phyloP scores from a whole-genome alignment of 202 grass and related monocot species.

The Tripidium arundinaceum region DNA sequence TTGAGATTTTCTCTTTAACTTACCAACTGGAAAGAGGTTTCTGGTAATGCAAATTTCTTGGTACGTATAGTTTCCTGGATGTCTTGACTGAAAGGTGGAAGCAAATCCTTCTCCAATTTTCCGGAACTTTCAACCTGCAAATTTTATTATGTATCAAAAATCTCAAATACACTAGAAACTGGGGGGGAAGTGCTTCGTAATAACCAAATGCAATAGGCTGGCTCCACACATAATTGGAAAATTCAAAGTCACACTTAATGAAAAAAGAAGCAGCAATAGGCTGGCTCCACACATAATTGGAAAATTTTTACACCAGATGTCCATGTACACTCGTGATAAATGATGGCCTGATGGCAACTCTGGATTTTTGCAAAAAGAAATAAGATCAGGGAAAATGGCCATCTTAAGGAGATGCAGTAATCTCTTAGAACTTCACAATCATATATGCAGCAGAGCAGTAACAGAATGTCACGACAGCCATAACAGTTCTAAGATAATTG shows the following conservation, averaged over 20 bases:
- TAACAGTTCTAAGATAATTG: background rate
- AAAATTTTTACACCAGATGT: background rate
- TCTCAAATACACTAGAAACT: constrained; percentile 19
- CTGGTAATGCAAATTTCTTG: constrained; percentile 35
- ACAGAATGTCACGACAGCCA: too few species aligned
- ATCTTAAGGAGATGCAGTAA: background rate
- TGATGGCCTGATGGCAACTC: background rate
- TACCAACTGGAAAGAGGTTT: constrained; percentile 58
- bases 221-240: too few species aligned
- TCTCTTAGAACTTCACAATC: too few species aligned
- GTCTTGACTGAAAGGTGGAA: too few species aligned
- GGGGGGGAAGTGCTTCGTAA: background rate
- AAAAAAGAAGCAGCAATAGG: background rate
- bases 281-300: background rate
- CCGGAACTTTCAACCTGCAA: constrained; percentile 37
- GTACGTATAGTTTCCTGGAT: constrained; percentile 30
- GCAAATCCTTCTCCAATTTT: constrained; percentile 37
- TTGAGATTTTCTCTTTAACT: constrained; percentile 14
- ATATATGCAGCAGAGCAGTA: too few species aligned
- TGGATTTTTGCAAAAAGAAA: background rate
- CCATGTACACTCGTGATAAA: background rate
- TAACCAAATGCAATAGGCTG: too few species aligned
- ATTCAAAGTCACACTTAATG: background rate
- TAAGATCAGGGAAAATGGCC: background rate
- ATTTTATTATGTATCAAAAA: constrained; percentile 21